Evolutionary conservation across 139 green algal species (phyloP).

Genomic region (Coelastrella sp.): DNA sequence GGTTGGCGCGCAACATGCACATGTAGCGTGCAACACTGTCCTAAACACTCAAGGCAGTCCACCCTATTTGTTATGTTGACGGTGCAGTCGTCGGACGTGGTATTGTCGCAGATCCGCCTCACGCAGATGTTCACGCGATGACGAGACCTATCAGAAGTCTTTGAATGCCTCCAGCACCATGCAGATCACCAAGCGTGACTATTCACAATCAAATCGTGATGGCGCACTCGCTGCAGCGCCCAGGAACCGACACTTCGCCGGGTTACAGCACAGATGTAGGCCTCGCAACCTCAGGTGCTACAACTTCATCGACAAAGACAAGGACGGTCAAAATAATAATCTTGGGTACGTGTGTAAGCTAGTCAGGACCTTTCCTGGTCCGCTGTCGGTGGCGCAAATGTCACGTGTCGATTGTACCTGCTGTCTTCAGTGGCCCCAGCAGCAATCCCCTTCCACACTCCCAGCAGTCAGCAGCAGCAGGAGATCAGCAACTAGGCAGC

Average conservation of each 20-base stretch:
- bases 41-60: too few relatives aligned
- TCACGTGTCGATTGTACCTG: not conserved
- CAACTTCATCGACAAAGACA: not conserved
- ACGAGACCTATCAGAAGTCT: too few relatives aligned
- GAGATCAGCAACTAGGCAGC: not conserved
- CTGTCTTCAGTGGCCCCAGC: not conserved
- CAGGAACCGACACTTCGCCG: not conserved
- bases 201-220: too few relatives aligned
- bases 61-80: too few relatives aligned
- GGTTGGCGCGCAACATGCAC: too few relatives aligned
- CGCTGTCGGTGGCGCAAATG: not conserved
- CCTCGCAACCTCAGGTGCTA: not conserved
- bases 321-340: too few relatives aligned
- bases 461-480: not conserved
- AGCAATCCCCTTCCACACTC: not conserved
- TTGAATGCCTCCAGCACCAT: not conserved
- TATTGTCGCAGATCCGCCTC: too few relatives aligned
- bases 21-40: too few relatives aligned
- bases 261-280: conserved; percentile 6
- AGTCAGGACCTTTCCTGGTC: not conserved
- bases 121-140: too few relatives aligned
- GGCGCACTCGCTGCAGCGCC: too few relatives aligned
- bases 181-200: not conserved
- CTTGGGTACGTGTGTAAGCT: not conserved
- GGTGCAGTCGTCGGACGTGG: too few relatives aligned